Percentiles rank a stretch among this genome's conserved stretches.
Conservation (phyloP, 1,284 basidiomycete genomes). For the Calocybe gambosa region DNA sequence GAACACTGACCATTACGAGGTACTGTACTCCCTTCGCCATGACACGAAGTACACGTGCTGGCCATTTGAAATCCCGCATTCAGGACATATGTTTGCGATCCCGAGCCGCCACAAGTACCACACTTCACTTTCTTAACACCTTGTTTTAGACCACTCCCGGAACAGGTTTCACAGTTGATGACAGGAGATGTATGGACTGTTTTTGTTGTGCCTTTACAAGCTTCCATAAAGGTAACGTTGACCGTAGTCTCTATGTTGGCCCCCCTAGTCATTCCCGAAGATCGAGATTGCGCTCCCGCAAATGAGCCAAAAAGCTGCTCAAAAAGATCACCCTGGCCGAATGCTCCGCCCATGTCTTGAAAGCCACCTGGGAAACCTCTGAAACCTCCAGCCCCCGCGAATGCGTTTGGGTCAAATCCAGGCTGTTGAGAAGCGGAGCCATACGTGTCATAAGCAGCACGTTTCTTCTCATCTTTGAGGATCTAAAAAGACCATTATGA, state of each 20-base stretch:
- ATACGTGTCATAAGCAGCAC: constrained; percentile 90
- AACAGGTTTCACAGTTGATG: constrained; percentile 80
- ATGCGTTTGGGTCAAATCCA: constrained; percentile 89
- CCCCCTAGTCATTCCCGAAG: constrained; percentile 57
- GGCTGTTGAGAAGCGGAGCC: constrained; percentile 92
- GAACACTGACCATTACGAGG: constrained; percentile 78
- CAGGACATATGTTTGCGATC: constrained; percentile 87
- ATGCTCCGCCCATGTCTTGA: constrained; percentile 64
- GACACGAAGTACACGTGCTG: constrained; percentile 82
- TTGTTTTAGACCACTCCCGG: constrained; percentile 81
- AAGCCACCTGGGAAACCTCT: constrained; percentile 51
- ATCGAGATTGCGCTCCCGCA: constrained; percentile 39
- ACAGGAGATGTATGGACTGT: constrained; percentile 80
- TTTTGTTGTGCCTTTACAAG: constrained; percentile 84
- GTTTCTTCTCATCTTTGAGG: constrained; percentile 91
- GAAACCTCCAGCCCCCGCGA: constrained; percentile 47
- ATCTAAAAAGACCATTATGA: constrained; percentile 41
- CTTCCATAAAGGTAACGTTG: constrained; percentile 85
- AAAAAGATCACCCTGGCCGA: constrained; percentile 76
- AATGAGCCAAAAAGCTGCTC: constrained; percentile 81
- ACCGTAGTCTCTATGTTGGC: constrained; percentile 82
- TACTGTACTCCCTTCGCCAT: constrained; percentile 79
- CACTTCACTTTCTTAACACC: constrained; percentile 86
- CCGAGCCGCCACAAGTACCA: constrained; percentile 78
- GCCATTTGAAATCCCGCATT: constrained; percentile 98